Evolutionary conservation across 2,329 filamentous ascomycete genomes (phyloP), one percentile per base, ranked within the genome.

Genomic region (Domatiomyces catenatus): DNA sequence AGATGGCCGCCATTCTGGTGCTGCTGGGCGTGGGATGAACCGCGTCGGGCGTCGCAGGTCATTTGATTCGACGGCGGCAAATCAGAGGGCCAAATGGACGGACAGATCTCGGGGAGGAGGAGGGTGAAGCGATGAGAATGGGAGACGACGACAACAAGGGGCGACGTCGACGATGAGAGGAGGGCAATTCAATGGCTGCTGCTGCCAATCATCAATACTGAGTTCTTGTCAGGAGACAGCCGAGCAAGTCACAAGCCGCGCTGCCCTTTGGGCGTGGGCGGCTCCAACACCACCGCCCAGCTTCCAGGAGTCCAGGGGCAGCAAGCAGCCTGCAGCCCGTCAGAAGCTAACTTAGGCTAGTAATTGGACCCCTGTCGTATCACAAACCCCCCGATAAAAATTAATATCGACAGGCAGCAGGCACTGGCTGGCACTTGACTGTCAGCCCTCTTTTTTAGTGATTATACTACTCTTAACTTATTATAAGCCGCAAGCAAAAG

Each of bases 1-100:
- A 64, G 56, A 66, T 63, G 59, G 66, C 64, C 62, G 71, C 70
- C 71, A 74, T 74, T 62, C 58, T 67, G 63, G 50, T 26, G 48
- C 32, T 39, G 32, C 46, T 52, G 53, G 49, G 50, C 49, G 46
- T 39, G 42, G 45, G n/a, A 45, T 18, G 53, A 28, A 22, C 36
- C 43, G 45, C 42, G 46, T 39, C 46, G 26, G 44, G 32, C 46
- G 48, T 48, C 42, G 48, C 47, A 48, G 48, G 52, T 53, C 55
- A 57, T 57, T 57, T 52, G 55, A 47, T 52, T 53, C 51, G 53
- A 48, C 46, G 49, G 52, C 43, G 46, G 42, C 17, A 48, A 19
- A 45, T 17, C 44, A 47, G 32, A 47, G 32, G 22, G 47, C 26
- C 47, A 48, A 44, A 44, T 20, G 26, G 48, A 26, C 24, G 26